Base-by-base conservation (phyloP, 179 eudicot species). In the Spergularia azorica region DNA sequence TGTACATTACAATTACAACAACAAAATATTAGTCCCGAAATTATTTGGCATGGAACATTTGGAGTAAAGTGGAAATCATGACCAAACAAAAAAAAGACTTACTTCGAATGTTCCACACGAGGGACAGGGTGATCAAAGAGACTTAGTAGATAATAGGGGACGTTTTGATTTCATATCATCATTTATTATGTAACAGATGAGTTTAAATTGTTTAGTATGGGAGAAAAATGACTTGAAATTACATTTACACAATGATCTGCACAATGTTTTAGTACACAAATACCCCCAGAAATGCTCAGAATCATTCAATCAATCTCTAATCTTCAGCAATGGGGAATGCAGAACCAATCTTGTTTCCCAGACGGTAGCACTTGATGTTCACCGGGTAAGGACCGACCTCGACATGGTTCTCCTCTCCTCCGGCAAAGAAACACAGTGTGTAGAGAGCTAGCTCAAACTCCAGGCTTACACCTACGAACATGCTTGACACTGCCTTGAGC, bases 361-460 rank as follows among this genome's bases (percentile, higher is more conserved):
- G 76, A 36, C 84, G 97, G 79, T 93, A 95, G 83, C 99, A 95
- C 81, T 93, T 95, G 83, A 95, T 80, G 73, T 90, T 93, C 55
- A 95, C 97, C 17, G 86, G 77, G 88, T 93, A 95, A 0, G 97
- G 99, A 75, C 99, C 99, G 36, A 95, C 87, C 70, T 89, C 86
- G 13, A 93, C 86, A 62, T 74, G 83, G 85, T 95, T 95, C 51
- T 95, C 97, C 81, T 93, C 97, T 26, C 82, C 80, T 0, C 97
- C 99, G 58, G 85, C 77, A 46, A 82, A 95, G 89, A 88, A 95
- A 73, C 97, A 95, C 16, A 95, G 86, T 10, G 99, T 95, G 63
- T 93, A 95, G 4, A 93, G 83, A 10, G 97, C 97, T 57, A 95
- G 72, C 78, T 95, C 99, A 74, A 93, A 95, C 76, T 95, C 97